A percentile compares a stretch with the other conserved stretches of the same genome.
Evolutionary conservation across 129 eudicot species (phyloP).

Genomic region (Pseudognaphalium luteoalbum): DNA sequence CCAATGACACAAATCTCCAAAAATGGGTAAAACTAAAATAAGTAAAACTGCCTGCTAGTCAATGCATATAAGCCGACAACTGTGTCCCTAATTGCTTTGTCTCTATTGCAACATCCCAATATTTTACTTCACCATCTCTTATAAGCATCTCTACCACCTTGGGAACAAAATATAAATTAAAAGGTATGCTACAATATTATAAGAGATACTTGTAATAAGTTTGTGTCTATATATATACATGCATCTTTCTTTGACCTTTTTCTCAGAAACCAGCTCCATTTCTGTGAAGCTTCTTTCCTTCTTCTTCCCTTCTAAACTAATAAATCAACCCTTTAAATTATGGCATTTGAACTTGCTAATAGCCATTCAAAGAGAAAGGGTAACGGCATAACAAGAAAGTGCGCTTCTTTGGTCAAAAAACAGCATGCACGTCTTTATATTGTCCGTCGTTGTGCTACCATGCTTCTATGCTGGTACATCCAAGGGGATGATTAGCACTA

Average conservation of each 20-base stretch:
- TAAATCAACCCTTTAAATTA: slow-evolving; percentile 16
- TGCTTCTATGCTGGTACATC: slow-evolving; percentile 83
- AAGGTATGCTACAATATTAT: not conserved
- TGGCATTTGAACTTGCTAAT: slow-evolving; percentile 19
- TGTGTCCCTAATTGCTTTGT: slow-evolving; percentile 42
- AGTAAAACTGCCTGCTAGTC: slow-evolving; percentile 34
- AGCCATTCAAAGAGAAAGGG: slow-evolving; percentile 37
- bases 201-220: not conserved
- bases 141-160: slow-evolving; percentile 28
- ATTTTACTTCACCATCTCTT: slow-evolving; percentile 35
- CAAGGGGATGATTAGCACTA: slow-evolving; percentile 57
- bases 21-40: slow-evolving; percentile 9
- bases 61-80: slow-evolving; percentile 38
- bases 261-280: slow-evolving; percentile 47
- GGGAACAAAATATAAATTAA: not conserved
- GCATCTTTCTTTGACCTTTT: not conserved
- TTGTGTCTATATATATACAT: slow-evolving; percentile 53
- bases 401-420: slow-evolving; percentile 63
- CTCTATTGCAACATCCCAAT: slow-evolving; percentile 36
- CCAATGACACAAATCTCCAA: slow-evolving; percentile 31
- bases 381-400: slow-evolving; percentile 55
- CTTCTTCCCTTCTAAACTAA: slow-evolving; percentile 1
- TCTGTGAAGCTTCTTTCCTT: slow-evolving; percentile 40
- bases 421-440: slow-evolving; percentile 79
- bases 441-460: slow-evolving; percentile 79